A percentile compares a stretch with the other conserved stretches of the same genome.
Evolutionary conservation across 371 early-diverging fungal genomes (phyloP).

Genomic region (Blakeslea trispora): DNA sequence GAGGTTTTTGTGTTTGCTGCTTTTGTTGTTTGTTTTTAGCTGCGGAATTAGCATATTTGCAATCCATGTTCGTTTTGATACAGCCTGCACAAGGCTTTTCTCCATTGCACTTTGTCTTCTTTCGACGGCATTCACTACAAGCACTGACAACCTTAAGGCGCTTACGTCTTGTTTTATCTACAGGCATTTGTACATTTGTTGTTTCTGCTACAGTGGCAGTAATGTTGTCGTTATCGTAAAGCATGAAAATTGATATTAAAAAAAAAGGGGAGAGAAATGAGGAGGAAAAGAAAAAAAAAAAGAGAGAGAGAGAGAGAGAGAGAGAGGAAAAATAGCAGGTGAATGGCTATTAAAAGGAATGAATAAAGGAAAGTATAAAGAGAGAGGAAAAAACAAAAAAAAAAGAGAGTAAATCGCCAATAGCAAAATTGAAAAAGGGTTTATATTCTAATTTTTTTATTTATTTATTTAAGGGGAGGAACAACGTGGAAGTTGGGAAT

Average conservation of each 20-base stretch:
- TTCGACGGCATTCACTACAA: slow-evolving; percentile 26
- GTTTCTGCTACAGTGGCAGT: background rate
- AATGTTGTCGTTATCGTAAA: slow-evolving; percentile 7
- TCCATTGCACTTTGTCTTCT: slow-evolving; percentile 33
- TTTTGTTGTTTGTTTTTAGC: slow-evolving; percentile 15
- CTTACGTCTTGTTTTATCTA: slow-evolving; percentile 44
- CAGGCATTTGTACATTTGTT: slow-evolving; percentile 21
- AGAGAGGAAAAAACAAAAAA: background rate
- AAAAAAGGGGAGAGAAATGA: slow-evolving; percentile 12
- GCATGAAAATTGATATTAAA: slow-evolving; percentile 7
- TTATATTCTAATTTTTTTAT: slow-evolving; percentile 8
- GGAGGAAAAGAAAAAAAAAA: slow-evolving; percentile 9
- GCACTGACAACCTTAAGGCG: slow-evolving; percentile 44
- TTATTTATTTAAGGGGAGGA: slow-evolving; percentile 17
- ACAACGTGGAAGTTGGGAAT: slow-evolving; percentile 22
- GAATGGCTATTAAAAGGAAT: background rate
- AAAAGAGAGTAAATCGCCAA: background rate
- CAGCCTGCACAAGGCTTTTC: slow-evolving; percentile 39
- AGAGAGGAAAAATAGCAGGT: slow-evolving; percentile 1
- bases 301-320: slow-evolving; percentile 5
- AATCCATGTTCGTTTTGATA: slow-evolving; percentile 40
- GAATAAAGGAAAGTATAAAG: slow-evolving; percentile 10
- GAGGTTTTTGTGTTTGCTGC: slow-evolving; percentile 13
- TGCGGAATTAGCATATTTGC: slow-evolving; percentile 37
- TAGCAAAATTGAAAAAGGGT: slow-evolving; percentile 5